Conservation (phyloP, 2,329 filamentous ascomycete genomes). For the Chaetomium strumarium region DNA sequence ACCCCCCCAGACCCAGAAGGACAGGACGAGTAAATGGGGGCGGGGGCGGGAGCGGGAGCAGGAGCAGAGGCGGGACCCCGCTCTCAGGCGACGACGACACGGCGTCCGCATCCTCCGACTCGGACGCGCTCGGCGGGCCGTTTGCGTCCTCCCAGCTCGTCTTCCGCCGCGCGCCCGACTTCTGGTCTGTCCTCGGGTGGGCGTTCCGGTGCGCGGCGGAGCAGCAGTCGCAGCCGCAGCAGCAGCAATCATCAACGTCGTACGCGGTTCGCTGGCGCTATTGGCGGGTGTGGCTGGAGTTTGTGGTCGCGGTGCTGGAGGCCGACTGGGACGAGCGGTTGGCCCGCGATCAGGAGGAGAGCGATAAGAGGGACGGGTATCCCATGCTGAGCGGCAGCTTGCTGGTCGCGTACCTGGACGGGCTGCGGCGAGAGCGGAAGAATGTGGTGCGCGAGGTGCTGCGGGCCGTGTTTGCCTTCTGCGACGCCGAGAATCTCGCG, state of each 20-base stretch:
- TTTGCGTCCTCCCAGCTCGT: conserved; percentile 53
- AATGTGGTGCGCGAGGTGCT: conserved; percentile 50
- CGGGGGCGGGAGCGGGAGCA: neutral
- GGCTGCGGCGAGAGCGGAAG: conserved; percentile 34
- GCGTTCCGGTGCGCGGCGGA: conserved; percentile 80
- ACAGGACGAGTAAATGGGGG: neutral
- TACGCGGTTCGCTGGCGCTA: conserved; percentile 70
- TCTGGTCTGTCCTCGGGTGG: conserved; percentile 89
- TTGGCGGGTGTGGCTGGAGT: conserved; percentile 75
- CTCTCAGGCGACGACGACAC: conserved; percentile 32
- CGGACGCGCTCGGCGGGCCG: conserved; percentile 36
- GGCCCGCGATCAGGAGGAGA: conserved; percentile 37
- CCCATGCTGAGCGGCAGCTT: conserved; percentile 48
- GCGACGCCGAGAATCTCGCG: conserved; percentile 50
- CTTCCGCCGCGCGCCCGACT: conserved; percentile 73
- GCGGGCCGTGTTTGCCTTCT: conserved; percentile 54
- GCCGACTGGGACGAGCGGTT: conserved; percentile 59
- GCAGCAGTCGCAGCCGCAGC: too few relatives aligned
- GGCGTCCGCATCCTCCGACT: neutral
- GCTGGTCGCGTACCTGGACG: conserved; percentile 53
- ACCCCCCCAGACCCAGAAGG: neutral
- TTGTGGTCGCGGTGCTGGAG: conserved; percentile 73
- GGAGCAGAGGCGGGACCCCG: conserved; percentile 28
- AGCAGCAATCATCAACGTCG: too few relatives aligned
- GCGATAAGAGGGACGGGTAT: conserved; percentile 3